Evolutionary conservation across 768 basidiomycete genomes (phyloP), one percentile per base, ranked within the genome.

Genomic region (Kwoniella shandongensis): DNA sequence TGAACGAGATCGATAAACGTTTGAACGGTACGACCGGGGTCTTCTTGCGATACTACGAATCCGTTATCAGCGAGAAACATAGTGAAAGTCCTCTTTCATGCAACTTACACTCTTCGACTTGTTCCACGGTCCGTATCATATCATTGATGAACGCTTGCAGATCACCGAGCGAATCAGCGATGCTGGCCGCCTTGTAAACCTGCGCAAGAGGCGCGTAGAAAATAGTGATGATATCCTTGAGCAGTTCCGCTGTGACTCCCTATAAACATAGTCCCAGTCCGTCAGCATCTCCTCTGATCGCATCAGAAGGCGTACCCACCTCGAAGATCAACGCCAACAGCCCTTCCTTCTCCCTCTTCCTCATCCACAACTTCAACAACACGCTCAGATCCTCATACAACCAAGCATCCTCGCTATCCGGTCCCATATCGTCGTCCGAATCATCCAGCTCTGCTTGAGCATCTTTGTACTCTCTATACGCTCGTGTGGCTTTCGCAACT

Each of bases 171-270:
- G 93, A 98, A 74, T 98, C 94, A 11, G 89, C 88, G 51, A 99
- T 97, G 73, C 88, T 96, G 4, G 96, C 96, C 10, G 96, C 96
- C 67, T 89, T 86, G 79, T 98, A 99, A 1, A 98, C 96, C 71
- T 94, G 90, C 1, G 96, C 96, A 23, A 99, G 80, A 1, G 96
- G 96, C 0, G 92, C 79, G 76, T 99, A 99, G 77, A 99, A 99
- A 57, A 99, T 98, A 18, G 96, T 97, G 67, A 99, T 91, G 58
- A 99, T 97, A 74, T 99, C 96, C 77, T 93, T 97, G 69, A 99
- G 79, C 23, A 99, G 80, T 30, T 98, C 96, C 1, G 94, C 86
- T 0, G 96, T 98, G 42, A 86, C 86, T 20, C 96, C 93, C 93
- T 98, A 58, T 5, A 40, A 35, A 27, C 18, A 44, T 27, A 13